phyloP scores from a whole-genome alignment of 371 early-diverging fungal genomes.

The Mortierella sp. region DNA sequence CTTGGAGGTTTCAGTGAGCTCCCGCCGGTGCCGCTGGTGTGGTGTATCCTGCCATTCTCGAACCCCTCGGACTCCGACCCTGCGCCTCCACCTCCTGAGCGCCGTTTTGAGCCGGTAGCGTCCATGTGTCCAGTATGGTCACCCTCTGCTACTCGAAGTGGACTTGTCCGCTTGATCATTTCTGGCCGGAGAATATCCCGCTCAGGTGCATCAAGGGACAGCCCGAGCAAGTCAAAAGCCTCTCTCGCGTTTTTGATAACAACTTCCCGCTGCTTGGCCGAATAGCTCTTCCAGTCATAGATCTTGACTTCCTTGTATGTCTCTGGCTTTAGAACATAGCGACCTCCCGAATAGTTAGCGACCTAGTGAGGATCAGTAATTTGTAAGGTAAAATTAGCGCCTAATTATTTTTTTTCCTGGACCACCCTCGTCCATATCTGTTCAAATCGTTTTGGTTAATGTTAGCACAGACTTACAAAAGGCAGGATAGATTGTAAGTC shows the following conservation, averaged over 20 bases:
- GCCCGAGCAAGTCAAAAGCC: slow-evolving; percentile 65
- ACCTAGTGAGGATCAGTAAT: slow-evolving; percentile 17
- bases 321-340: slow-evolving; percentile 63
- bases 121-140: slow-evolving; percentile 42
- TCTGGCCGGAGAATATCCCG: slow-evolving; percentile 58
- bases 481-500: slow-evolving; percentile 55
- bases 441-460: no score
- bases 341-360: slow-evolving; percentile 35
- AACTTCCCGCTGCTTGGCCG: slow-evolving; percentile 58
- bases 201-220: slow-evolving; percentile 65
- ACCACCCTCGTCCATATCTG: no score
- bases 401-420: neutral
- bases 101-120: slow-evolving; percentile 25
- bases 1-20: slow-evolving; percentile 30
- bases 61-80: slow-evolving; percentile 53
- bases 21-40: slow-evolving; percentile 15
- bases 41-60: slow-evolving; percentile 44
- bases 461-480: slow-evolving; percentile 38
- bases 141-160: slow-evolving; percentile 53
- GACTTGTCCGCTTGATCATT: slow-evolving; percentile 47
- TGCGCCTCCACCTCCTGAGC: slow-evolving; percentile 37
- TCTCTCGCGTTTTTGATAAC: slow-evolving; percentile 62
- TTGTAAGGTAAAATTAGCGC: neutral
- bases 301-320: slow-evolving; percentile 66
- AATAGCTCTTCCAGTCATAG: slow-evolving; percentile 68